Conservation (phyloP, 352 stramenopile genomes). For the Pythium phragmitis region DNA sequence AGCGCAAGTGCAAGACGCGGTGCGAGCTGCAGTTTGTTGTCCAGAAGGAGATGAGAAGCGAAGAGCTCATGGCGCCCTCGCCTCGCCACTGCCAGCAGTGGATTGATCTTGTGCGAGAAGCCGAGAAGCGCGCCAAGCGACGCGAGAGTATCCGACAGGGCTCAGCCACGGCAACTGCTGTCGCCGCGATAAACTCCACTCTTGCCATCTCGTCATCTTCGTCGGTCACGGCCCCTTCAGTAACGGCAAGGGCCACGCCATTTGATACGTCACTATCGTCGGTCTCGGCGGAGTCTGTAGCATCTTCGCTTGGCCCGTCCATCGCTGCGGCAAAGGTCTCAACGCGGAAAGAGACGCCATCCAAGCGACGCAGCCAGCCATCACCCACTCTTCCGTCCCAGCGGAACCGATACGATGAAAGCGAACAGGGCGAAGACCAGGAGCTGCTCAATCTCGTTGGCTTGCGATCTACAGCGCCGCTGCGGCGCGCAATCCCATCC, state of each 20-base stretch:
- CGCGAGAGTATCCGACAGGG: constrained; percentile 33
- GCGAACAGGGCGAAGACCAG: constrained; percentile 5
- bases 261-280: constrained; percentile 21
- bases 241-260: background rate
- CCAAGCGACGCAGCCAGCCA: background rate
- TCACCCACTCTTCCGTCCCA: background rate
- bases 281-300: constrained; percentile 7
- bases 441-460: constrained; percentile 4
- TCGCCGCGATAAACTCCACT: constrained; percentile 6
- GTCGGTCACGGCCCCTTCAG: background rate
- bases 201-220: constrained; percentile 9
- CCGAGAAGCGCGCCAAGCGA: constrained; percentile 38
- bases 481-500: constrained; percentile 2
- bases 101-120: constrained; percentile 44
- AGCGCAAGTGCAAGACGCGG: constrained; percentile 57
- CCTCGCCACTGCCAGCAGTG: constrained; percentile 62
- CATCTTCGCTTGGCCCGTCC: background rate
- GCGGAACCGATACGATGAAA: constrained; percentile 7
- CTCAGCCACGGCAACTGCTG: constrained; percentile 17
- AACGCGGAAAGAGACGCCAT: background rate
- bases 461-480: background rate
- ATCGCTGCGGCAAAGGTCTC: background rate
- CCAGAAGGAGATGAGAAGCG: constrained; percentile 18
- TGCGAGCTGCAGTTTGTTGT: constrained; percentile 52
- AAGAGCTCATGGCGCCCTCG: constrained; percentile 77